Percentiles rank a stretch among this genome's conserved stretches.
These are phyloP conservation scores for Chamaecrista fasciculata DNA, from an alignment of 306 rosid genomes.

Conservation along the genomic window DNA sequence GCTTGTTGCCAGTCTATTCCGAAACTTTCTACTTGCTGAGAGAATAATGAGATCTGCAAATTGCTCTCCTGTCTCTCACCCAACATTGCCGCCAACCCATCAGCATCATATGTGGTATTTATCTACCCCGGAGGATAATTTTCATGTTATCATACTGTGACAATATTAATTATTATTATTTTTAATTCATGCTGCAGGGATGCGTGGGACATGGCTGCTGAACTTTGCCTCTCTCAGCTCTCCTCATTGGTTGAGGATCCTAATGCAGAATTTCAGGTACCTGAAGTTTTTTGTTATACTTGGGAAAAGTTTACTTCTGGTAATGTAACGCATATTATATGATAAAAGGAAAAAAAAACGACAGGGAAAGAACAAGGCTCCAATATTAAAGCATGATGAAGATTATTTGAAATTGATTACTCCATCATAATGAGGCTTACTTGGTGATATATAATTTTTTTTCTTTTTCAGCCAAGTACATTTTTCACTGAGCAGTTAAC, in stretches of 20 bases:
- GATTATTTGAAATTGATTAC: too few relatives aligned
- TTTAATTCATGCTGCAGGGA: conserved; percentile 64
- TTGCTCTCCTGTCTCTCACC: conserved; percentile 95
- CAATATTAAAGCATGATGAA: not conserved
- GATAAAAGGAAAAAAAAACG: too few relatives aligned
- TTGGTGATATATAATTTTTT: conserved; percentile 3
- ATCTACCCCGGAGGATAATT: too few relatives aligned
- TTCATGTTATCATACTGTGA: too few relatives aligned
- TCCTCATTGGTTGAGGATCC: conserved; percentile 86
- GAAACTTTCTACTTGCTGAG: conserved; percentile 97
- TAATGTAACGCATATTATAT: too few relatives aligned
- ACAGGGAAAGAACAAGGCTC: too few relatives aligned
- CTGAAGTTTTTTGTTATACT: not conserved
- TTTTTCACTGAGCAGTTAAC: conserved; percentile 94
- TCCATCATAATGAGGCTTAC: too few relatives aligned
- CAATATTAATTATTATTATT: conserved; percentile 24
- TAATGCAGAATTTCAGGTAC: conserved; percentile 81
- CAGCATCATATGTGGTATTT: conserved; percentile 99
- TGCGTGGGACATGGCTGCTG: conserved; percentile 99
- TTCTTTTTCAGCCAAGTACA: conserved; percentile 80
- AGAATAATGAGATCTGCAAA: conserved; percentile 98
- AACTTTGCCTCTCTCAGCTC: conserved; percentile 98
- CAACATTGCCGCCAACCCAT: conserved; percentile 91
- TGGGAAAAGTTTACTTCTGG: conserved; percentile 11
- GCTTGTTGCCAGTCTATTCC: conserved; percentile 90